phyloP scores from a whole-genome alignment of 148 eudicot species.

The Camellia granthamiana region DNA sequence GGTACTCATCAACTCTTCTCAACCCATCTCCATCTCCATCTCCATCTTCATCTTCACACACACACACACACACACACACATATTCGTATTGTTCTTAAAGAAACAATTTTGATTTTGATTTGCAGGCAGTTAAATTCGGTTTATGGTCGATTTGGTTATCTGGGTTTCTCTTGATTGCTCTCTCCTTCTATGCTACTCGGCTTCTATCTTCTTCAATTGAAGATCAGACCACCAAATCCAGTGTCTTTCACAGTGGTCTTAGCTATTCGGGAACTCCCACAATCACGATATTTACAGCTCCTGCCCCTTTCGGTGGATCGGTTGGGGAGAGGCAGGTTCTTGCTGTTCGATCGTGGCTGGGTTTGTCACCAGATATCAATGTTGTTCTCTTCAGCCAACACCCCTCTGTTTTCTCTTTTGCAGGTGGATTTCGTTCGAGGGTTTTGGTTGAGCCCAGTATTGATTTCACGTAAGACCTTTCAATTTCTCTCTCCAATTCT shows the following conservation, averaged over 20 bases:
- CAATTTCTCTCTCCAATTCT: neutral
- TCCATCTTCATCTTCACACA: neutral
- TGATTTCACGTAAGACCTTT: conserved; percentile 65
- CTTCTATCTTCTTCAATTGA: conserved; percentile 38
- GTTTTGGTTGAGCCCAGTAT: conserved; percentile 67
- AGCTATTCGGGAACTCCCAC: conserved; percentile 33
- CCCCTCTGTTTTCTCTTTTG: conserved; percentile 55
- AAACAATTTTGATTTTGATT: conserved; percentile 15
- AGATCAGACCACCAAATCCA: conserved; percentile 38
- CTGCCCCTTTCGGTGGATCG: conserved; percentile 45
- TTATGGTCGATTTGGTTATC: conserved; percentile 72
- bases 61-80: neutral
- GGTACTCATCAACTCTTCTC: neutral
- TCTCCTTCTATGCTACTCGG: conserved; percentile 65
- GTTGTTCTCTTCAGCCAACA: conserved; percentile 79
- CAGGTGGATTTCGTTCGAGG: conserved; percentile 57
- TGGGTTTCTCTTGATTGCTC: conserved; percentile 59
- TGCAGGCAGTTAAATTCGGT: conserved; percentile 52
- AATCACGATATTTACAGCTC: conserved; percentile 64
- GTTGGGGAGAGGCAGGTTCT: conserved; percentile 53
- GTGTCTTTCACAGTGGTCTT: conserved; percentile 14
- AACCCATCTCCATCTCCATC: conserved; percentile 6
- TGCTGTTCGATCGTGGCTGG: conserved; percentile 91
- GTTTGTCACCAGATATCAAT: conserved; percentile 52
- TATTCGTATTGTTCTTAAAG: neutral